phyloP scores from a whole-genome alignment of 257 asterid genomes.

The Salvia rosmarinus region DNA sequence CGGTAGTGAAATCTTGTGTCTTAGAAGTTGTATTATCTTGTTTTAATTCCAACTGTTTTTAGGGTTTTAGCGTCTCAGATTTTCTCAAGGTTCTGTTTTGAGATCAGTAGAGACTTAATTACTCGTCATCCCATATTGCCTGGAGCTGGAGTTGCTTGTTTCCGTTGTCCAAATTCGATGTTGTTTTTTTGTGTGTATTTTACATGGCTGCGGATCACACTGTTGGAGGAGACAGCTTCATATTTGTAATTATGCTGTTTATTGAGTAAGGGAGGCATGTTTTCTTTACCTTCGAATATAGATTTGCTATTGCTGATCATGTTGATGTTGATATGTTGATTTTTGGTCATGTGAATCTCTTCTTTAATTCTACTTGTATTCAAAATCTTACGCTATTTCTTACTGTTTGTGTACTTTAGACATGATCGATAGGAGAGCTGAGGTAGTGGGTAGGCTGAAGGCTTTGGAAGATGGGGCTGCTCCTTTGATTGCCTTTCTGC shows the following conservation, averaged over 20 bases:
- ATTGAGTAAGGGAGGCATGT: not conserved
- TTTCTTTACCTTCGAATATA: not conserved
- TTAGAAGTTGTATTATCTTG: not conserved
- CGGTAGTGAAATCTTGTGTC: not conserved
- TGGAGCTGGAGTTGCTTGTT: not conserved
- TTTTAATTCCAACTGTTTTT: not conserved
- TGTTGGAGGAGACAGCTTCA: not conserved
- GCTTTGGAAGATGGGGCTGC: conserved; percentile 91
- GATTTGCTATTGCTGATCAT: not conserved
- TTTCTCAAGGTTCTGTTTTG: not conserved
- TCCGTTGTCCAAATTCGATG: not conserved
- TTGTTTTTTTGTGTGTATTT: not conserved
- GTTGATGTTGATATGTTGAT: no score
- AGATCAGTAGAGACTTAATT: not conserved
- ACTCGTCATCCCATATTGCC: not conserved
- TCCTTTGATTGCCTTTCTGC: conserved; percentile 77
- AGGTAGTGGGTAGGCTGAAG: conserved; percentile 91
- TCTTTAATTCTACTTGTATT: not conserved
- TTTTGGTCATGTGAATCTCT: not conserved
- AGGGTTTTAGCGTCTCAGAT: not conserved
- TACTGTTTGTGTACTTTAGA: conserved; percentile 43
- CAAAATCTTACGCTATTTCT: not conserved
- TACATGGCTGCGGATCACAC: not conserved
- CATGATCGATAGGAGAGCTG: conserved; percentile 93
- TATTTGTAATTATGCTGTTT: not conserved